These are phyloP conservation scores for Chlamydomonas asymmetrica DNA, from an alignment of 139 green algal genomes.

Conservation along the genomic window DNA sequence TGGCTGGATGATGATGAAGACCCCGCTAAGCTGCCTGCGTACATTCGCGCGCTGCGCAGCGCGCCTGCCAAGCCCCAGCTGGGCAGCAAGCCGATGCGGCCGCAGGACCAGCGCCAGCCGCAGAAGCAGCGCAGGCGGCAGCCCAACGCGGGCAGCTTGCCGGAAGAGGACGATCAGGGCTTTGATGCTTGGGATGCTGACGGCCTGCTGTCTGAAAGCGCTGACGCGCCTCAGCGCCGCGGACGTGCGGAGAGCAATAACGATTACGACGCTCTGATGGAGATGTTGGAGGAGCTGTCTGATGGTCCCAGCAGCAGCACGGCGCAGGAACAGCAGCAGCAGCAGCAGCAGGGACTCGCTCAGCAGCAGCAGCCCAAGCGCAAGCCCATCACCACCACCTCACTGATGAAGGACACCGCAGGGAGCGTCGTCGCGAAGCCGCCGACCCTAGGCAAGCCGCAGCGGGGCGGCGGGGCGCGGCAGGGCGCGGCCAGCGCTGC, in stretches of 20 bases:
- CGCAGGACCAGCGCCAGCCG: too few species aligned
- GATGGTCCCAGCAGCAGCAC: background rate
- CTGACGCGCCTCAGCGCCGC: too few species aligned
- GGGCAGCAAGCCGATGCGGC: too few species aligned
- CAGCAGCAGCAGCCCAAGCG: background rate
- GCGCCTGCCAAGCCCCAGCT: too few species aligned
- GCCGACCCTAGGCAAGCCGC: background rate
- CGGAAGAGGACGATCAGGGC: too few species aligned
- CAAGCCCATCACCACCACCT: constrained; percentile 5
- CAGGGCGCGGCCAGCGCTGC: background rate
- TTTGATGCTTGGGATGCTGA: too few species aligned
- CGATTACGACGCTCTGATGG: constrained; percentile 23
- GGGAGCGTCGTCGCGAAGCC: background rate
- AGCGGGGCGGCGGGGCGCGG: background rate
- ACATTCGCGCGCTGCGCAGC: too few species aligned
- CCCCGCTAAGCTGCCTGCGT: too few species aligned
- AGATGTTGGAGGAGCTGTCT: constrained; percentile 10
- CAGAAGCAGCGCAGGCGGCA: too few species aligned
- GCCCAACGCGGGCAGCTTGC: too few species aligned
- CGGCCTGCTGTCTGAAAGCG: too few species aligned
- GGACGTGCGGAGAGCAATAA: background rate
- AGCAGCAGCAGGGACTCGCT: background rate
- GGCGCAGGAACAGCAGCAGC: background rate
- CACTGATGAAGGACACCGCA: background rate
- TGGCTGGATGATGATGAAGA: too few species aligned